These are phyloP conservation scores for Akanthomyces lecanii DNA, from an alignment of 2,329 filamentous ascomycete genomes.

Conservation along the genomic window DNA sequence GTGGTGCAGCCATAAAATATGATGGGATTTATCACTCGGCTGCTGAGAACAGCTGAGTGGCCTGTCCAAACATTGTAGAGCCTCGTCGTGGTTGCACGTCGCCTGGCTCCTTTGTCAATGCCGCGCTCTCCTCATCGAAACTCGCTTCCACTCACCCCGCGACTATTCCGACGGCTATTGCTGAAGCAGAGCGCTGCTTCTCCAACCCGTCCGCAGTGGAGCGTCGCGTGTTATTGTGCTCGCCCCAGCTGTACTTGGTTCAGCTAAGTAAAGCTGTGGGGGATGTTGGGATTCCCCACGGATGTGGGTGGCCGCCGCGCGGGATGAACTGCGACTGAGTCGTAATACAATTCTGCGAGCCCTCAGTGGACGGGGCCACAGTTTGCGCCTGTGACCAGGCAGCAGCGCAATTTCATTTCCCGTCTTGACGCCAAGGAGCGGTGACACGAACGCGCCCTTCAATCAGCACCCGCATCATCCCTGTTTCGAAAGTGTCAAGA, in stretches of 20 bases:
- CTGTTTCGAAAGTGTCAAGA: no score
- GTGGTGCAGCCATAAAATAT: no score
- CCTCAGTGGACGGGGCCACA: not conserved
- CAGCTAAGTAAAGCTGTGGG: not conserved
- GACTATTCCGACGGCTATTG: not conserved
- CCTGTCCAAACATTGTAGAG: no score
- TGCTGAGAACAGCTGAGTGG: no score
- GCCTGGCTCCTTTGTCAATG: no score
- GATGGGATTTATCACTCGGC: no score
- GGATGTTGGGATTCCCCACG: not conserved
- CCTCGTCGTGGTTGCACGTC: no score
- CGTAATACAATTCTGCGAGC: conserved; percentile 7
- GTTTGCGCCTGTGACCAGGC: not conserved
- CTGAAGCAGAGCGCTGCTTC: not conserved
- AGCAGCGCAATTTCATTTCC: not conserved
- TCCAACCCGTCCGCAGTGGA: conserved; percentile 1
- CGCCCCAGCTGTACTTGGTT: not conserved
- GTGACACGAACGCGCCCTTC: not conserved
- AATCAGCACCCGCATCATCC: no score
- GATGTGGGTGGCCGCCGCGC: not conserved
- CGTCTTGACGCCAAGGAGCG: not conserved
- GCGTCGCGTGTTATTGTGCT: not conserved
- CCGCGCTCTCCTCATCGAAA: not conserved
- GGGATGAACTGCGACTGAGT: conserved; percentile 10
- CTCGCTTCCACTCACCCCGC: not conserved